Evolutionary conservation across 495 filamentous ascomycete genomes (phyloP).

Genomic region (Viridothelium virens): DNA sequence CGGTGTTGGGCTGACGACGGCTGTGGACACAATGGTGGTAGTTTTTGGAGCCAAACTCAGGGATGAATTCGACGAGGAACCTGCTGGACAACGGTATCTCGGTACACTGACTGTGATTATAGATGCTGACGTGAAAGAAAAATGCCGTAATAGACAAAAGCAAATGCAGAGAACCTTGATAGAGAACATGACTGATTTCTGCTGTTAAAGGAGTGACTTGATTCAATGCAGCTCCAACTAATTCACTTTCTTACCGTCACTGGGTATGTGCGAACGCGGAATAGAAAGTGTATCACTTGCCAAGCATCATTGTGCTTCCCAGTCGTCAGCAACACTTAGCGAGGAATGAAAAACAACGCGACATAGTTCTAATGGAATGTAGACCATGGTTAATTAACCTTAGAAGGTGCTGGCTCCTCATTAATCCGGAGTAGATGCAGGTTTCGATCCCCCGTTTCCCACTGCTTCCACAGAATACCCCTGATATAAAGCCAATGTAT

Average conservation of each 20-base stretch:
- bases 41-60: neutral
- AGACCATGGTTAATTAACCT: neutral
- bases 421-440: no score
- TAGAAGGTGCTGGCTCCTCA: no score
- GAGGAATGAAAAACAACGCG: conserved; percentile 7
- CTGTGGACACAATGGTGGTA: conserved; percentile 20
- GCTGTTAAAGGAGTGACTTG: conserved; percentile 1
- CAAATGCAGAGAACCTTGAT: conserved; percentile 3
- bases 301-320: neutral
- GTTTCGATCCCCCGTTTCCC: no score
- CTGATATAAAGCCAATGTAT: no score
- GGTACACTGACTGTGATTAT: neutral
- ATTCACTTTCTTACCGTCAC: neutral
- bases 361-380: neutral
- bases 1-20: conserved; percentile 18
- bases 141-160: neutral
- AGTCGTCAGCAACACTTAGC: neutral
- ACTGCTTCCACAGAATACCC: no score
- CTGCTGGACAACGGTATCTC: neutral
- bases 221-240: neutral
- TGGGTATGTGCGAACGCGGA: neutral
- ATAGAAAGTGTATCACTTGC: neutral
- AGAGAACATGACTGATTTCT: neutral
- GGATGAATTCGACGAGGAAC: neutral
- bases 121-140: neutral